Conservation (phyloP, 768 basidiomycete genomes). For the Daedaleopsis nitida region DNA sequence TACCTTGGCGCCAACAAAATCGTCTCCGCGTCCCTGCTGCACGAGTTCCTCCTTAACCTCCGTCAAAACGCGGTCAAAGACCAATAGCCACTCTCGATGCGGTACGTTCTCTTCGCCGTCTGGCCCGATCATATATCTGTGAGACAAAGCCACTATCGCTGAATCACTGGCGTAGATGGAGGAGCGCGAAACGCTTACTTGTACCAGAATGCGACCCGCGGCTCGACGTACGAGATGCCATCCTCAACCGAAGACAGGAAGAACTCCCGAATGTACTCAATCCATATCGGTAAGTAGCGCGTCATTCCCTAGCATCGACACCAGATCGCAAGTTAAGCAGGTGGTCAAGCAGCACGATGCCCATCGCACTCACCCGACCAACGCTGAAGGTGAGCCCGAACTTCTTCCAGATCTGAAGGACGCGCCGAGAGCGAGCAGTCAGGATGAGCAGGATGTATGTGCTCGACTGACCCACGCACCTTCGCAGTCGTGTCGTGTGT, state of each 20-base stretch:
- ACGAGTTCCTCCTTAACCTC: constrained; percentile 57
- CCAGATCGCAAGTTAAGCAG: not conserved
- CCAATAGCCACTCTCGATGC: constrained; percentile 59
- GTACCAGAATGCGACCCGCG: constrained; percentile 61
- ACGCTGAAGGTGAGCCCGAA: constrained; percentile 58
- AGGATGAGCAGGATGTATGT: not conserved
- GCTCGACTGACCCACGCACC: constrained; percentile 35
- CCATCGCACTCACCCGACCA: constrained; percentile 40
- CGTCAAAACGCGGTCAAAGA: constrained; percentile 52
- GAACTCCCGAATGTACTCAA: constrained; percentile 63
- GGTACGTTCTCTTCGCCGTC: constrained; percentile 60
- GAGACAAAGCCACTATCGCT: not conserved
- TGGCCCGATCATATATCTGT: constrained; percentile 55
- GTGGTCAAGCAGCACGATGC: not conserved
- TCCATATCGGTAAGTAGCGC: constrained; percentile 58
- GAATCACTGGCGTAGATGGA: not conserved
- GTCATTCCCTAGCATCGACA: constrained; percentile 35
- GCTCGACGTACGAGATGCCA: constrained; percentile 72
- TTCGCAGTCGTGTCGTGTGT: constrained; percentile 72
- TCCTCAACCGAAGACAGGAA: constrained; percentile 64
- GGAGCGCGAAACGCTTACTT: constrained; percentile 40
- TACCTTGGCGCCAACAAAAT: constrained; percentile 72
- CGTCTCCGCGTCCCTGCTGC: constrained; percentile 52
- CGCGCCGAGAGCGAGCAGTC: not conserved
- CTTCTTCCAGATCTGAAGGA: constrained; percentile 71